Conservation (phyloP, 1,284 basidiomycete genomes). For the Puccinia polysora region DNA sequence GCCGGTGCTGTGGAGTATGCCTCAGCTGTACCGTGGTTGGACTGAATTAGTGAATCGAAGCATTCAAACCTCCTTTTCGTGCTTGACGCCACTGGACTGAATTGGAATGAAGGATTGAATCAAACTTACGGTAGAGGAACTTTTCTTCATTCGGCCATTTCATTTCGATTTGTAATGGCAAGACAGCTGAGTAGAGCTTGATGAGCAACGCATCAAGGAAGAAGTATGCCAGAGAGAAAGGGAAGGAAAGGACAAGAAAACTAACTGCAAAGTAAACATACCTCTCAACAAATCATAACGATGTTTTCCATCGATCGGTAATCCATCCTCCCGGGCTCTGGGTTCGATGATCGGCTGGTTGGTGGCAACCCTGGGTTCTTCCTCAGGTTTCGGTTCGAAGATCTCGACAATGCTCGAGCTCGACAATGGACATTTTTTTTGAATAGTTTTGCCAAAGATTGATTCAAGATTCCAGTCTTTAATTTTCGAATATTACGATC, state of each 20-base stretch:
- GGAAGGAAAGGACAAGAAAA: constrained; percentile 68
- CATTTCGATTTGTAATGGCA: constrained; percentile 49
- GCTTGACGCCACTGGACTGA: background rate
- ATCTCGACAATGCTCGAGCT: constrained; percentile 60
- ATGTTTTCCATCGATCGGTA: constrained; percentile 32
- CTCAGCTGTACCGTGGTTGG: too few relatives aligned
- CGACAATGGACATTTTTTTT: constrained; percentile 60
- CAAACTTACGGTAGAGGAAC: constrained; percentile 54
- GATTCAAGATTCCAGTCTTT: constrained; percentile 73
- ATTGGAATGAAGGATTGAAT: background rate
- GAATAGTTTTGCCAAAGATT: constrained; percentile 67
- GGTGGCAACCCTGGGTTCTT: background rate
- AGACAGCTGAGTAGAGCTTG: constrained; percentile 55
- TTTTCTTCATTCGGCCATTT: constrained; percentile 55
- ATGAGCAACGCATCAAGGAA: constrained; percentile 57
- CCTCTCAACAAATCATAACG: constrained; percentile 16
- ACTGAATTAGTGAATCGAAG: constrained; percentile 44
- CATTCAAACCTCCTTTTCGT: too few relatives aligned
- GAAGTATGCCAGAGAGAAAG: constrained; percentile 58
- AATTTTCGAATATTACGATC: background rate
- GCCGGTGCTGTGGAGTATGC: constrained; percentile 57
- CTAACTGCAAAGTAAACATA: constrained; percentile 63
- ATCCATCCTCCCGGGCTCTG: constrained; percentile 19
- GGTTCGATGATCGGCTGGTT: constrained; percentile 12
- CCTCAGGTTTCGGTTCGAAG: constrained; percentile 46